Percentiles rank a stretch among this genome's conserved stretches.
These are phyloP conservation scores for Salix viminalis DNA, from an alignment of 345 rosid species.

Conservation along the genomic window DNA sequence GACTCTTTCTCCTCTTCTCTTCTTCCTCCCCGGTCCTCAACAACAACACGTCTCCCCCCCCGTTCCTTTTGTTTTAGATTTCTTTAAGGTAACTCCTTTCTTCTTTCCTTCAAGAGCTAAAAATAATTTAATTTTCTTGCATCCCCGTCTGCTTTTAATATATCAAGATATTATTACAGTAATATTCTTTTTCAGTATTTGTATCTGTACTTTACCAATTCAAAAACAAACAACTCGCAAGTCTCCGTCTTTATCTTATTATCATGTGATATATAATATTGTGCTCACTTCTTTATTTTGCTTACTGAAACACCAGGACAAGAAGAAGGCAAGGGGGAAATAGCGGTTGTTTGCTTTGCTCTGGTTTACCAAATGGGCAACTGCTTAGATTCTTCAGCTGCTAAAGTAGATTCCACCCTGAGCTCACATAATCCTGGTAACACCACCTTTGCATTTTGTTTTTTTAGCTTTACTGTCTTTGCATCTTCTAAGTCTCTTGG, in stretches of 20 bases:
- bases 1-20: background rate
- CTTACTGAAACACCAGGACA: background rate
- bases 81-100: too few relatives aligned
- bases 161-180: background rate
- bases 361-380: constrained; percentile 20
- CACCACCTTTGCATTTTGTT: background rate
- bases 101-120: background rate
- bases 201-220: background rate
- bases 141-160: background rate
- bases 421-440: constrained; percentile 20
- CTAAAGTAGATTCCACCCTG: constrained; percentile 18
- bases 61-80: background rate
- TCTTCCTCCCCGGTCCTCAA: background rate
- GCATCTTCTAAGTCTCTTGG: background rate
- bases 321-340: background rate
- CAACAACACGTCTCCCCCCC: background rate
- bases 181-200: background rate
- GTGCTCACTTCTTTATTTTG: background rate
- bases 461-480: background rate
- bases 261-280: background rate
- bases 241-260: background rate
- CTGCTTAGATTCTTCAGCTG: constrained; percentile 25
- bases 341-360: background rate
- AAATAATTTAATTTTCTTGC: background rate
- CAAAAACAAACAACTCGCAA: background rate